These are phyloP conservation scores for Zizania palustris DNA, from an alignment of 202 grass and related monocot species.

Conservation along the genomic window DNA sequence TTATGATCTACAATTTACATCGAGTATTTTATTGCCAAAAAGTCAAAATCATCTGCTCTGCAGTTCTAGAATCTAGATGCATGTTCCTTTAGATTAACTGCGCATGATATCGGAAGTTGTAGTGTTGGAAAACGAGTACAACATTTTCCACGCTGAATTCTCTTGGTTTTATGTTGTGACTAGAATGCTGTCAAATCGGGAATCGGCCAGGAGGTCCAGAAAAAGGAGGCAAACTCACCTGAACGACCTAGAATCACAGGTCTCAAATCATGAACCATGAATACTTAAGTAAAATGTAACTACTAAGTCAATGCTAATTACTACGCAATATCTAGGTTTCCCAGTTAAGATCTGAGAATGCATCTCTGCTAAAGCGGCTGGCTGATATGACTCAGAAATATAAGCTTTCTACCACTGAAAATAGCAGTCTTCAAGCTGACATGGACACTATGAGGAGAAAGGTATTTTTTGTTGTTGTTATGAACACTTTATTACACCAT, in stretches of 20 bases:
- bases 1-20: neutral
- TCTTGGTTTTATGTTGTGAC: conserved; percentile 15
- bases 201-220: conserved; percentile 89
- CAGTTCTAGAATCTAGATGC: neutral
- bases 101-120: neutral
- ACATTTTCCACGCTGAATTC: conserved; percentile 23
- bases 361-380: conserved; percentile 67
- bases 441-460: conserved; percentile 73
- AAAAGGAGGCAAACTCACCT: conserved; percentile 86
- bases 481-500: conserved; percentile 6
- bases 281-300: conserved; percentile 22
- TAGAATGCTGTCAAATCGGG: conserved; percentile 93
- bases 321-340: conserved; percentile 58
- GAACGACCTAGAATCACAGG: conserved; percentile 75
- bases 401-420: conserved; percentile 63
- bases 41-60: neutral
- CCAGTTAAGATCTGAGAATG: conserved; percentile 74
- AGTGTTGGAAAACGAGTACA: conserved; percentile 25
- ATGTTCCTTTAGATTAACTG: neutral
- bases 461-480: conserved; percentile 40
- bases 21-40: neutral
- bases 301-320: conserved; percentile 39
- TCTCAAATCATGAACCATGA: conserved; percentile 38
- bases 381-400: conserved; percentile 76
- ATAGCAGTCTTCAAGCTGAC: conserved; percentile 68